These are phyloP conservation scores for Solanum tarijense DNA, from an alignment of 257 asterid genomes.

Conservation along the genomic window DNA sequence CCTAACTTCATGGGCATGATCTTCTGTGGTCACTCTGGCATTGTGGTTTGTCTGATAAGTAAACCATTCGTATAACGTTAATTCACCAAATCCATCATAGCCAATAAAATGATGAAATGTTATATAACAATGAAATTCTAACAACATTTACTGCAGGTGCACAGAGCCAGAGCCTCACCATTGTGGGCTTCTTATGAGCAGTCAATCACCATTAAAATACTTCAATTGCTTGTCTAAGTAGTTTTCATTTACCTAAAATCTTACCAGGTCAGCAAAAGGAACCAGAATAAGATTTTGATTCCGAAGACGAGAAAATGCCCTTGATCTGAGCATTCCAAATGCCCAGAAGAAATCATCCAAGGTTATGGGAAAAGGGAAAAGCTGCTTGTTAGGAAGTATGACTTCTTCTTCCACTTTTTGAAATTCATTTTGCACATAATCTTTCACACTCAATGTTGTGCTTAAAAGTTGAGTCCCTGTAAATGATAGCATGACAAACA, in stretches of 20 bases:
- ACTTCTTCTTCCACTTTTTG: slow-evolving; percentile 57
- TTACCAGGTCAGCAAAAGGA: slow-evolving; percentile 94
- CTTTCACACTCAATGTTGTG: slow-evolving; percentile 84
- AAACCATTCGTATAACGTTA: neutral
- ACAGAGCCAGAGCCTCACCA: neutral
- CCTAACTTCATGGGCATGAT: slow-evolving; percentile 81
- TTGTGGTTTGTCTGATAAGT: slow-evolving; percentile 61
- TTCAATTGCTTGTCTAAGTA: neutral
- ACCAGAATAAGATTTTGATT: slow-evolving; percentile 78
- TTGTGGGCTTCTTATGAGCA: neutral
- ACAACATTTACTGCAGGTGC: neutral
- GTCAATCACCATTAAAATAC: neutral
- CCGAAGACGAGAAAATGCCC: slow-evolving; percentile 84
- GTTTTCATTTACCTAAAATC: neutral
- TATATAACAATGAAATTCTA: neutral
- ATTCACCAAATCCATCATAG: neutral
- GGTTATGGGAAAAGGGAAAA: slow-evolving; percentile 64
- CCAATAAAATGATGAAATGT: neutral
- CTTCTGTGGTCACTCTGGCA: slow-evolving; percentile 64
- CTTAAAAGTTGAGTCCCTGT: slow-evolving; percentile 83
- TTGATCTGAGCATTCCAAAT: slow-evolving; percentile 89
- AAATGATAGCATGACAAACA: slow-evolving; percentile 1
- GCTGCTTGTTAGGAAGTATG: slow-evolving; percentile 71
- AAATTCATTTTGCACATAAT: slow-evolving; percentile 73
- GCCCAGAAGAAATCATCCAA: slow-evolving; percentile 93